Percentiles rank a stretch among this genome's conserved stretches.
These are phyloP conservation scores for Cystoisospora suis DNA, from an alignment of 169 alveolate species.

Conservation along the genomic window DNA sequence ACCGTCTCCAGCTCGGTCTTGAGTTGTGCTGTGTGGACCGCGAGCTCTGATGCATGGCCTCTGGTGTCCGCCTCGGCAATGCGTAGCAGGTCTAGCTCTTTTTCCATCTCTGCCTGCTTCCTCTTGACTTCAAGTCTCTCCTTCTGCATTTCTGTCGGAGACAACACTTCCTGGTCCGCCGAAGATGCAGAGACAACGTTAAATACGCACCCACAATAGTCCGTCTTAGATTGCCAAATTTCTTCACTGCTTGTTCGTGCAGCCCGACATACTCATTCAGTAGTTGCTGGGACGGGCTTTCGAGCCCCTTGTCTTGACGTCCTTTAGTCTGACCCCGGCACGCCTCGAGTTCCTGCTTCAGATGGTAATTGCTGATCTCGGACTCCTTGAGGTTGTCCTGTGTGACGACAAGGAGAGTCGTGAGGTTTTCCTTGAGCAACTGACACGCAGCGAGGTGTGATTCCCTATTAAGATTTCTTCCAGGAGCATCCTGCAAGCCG, in stretches of 20 bases:
- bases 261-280: neutral
- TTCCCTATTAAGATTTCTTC: neutral
- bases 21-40: neutral
- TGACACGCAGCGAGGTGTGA: neutral
- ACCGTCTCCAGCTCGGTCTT: neutral
- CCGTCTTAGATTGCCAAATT: neutral
- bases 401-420: neutral
- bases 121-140: neutral
- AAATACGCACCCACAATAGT: neutral
- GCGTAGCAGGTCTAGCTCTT: neutral
- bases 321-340: neutral
- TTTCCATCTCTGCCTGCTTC: neutral
- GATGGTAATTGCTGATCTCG: neutral
- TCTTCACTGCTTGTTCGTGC: neutral
- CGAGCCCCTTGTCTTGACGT: conserved; percentile 23
- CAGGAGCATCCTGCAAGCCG: neutral
- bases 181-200: too few species aligned
- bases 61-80: too few species aligned
- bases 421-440: neutral
- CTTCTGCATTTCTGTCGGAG: neutral
- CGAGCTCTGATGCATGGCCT: too few species aligned
- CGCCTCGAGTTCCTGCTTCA: conserved; percentile 11
- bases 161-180: too few species aligned
- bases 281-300: neutral
- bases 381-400: neutral